Percentiles rank a stretch among this genome's conserved stretches.
These are phyloP conservation scores for Sarcodon aspratus DNA, from an alignment of 768 basidiomycete species.

Conservation along the genomic window DNA sequence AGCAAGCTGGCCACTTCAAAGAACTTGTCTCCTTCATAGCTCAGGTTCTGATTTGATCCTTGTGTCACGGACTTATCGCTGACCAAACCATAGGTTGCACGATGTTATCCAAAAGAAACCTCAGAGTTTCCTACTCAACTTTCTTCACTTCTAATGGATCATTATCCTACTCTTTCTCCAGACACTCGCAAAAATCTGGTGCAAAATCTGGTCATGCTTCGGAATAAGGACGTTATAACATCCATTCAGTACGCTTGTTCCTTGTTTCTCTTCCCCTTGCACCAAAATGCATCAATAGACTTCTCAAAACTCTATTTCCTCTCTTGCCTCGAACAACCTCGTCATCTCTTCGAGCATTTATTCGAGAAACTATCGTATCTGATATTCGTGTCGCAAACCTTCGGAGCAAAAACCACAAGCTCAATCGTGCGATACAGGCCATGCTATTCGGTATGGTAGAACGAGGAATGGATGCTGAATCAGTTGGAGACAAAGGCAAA, in stretches of 20 bases:
- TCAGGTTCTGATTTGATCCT: constrained; percentile 35
- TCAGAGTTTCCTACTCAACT: constrained; percentile 77
- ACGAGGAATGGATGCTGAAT: constrained; percentile 75
- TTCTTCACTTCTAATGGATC: constrained; percentile 66
- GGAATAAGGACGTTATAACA: constrained; percentile 86
- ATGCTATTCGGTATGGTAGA: constrained; percentile 97
- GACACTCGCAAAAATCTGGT: constrained; percentile 81
- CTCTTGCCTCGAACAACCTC: constrained; percentile 92
- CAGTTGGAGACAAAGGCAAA: constrained; percentile 78
- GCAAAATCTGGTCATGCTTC: constrained; percentile 85
- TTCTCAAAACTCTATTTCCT: constrained; percentile 87
- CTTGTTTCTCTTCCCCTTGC: background rate
- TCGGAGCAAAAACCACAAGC: constrained; percentile 84
- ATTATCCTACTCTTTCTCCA: constrained; percentile 60
- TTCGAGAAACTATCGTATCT: constrained; percentile 87
- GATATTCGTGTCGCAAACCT: constrained; percentile 89
- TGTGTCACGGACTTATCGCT: background rate
- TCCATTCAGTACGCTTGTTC: constrained; percentile 68
- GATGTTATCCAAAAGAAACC: constrained; percentile 89
- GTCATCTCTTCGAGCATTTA: constrained; percentile 68
- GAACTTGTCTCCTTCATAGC: constrained; percentile 89
- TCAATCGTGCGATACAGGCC: constrained; percentile 91
- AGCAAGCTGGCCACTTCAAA: constrained; percentile 74
- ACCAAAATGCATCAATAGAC: constrained; percentile 30
- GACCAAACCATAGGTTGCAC: constrained; percentile 47